Percentiles rank a stretch among this genome's conserved stretches.
Evolutionary conservation across 2,329 filamentous ascomycete genomes (phyloP).

Genomic region (Xylariales sp.): DNA sequence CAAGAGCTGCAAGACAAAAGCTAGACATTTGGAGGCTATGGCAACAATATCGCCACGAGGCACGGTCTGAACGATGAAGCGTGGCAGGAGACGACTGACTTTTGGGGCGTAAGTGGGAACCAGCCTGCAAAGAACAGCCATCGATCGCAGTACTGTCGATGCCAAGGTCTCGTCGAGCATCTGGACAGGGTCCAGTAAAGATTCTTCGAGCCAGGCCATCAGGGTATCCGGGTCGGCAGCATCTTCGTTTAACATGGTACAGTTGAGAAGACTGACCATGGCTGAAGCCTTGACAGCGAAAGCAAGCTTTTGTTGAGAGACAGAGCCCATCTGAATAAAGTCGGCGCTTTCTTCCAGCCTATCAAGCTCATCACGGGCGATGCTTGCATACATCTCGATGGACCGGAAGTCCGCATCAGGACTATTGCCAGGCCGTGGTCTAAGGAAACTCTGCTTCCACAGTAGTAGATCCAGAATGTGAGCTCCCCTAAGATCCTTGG

Average conservation of each 20-base stretch:
- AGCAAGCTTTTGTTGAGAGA: conserved; percentile 81
- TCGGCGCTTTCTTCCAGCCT: conserved; percentile 85
- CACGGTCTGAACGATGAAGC: conserved; percentile 81
- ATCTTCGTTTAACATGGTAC: conserved; percentile 75
- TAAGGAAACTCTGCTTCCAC: conserved; percentile 45
- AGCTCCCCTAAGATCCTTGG: conserved; percentile 51
- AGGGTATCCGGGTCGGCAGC: conserved; percentile 74
- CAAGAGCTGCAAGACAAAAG: conserved; percentile 72
- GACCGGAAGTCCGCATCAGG: conserved; percentile 50
- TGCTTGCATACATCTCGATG: conserved; percentile 61
- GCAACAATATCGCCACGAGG: conserved; percentile 64
- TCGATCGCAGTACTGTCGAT: conserved; percentile 70
- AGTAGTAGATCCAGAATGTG: conserved; percentile 73
- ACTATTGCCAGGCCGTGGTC: conserved; percentile 34
- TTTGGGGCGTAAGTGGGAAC: conserved; percentile 68
- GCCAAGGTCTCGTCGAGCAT: conserved; percentile 78
- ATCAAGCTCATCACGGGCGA: conserved; percentile 78
- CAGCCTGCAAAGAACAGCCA: conserved; percentile 75
- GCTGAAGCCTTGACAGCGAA: conserved; percentile 81
- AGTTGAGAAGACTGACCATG: conserved; percentile 80
- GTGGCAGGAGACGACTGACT: conserved; percentile 73
- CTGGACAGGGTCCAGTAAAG: conserved; percentile 71
- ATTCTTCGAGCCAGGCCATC: conserved; percentile 80
- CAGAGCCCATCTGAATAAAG: conserved; percentile 79
- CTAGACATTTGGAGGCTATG: conserved; percentile 79